Conservation (phyloP, 164 flowering plant species). For the Liquidambar formosana region DNA sequence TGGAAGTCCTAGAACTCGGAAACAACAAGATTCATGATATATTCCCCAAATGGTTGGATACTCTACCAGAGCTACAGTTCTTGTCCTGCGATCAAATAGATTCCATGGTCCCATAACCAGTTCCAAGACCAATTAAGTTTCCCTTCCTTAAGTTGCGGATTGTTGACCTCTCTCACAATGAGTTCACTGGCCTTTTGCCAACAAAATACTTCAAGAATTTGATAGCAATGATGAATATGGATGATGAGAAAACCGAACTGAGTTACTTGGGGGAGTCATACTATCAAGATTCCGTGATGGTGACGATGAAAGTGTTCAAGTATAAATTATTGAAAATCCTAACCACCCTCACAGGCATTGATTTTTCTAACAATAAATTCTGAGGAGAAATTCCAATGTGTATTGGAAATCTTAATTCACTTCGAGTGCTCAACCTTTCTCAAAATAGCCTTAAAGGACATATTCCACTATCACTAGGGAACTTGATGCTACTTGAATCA, state of each 20-base stretch:
- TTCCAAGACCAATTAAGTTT: too few species aligned
- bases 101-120: too few species aligned
- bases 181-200: constrained; percentile 10
- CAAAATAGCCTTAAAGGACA: constrained; percentile 11
- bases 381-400: constrained; percentile 14
- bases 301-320: not conserved
- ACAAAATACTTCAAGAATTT: too few species aligned
- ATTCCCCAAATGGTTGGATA: too few species aligned
- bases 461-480: constrained; percentile 13
- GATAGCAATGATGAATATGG: not conserved
- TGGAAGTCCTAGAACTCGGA: too few species aligned
- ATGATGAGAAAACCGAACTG: not conserved
- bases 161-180: constrained; percentile 11
- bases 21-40: too few species aligned
- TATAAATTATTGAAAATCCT: not conserved
- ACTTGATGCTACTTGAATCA: constrained; percentile 12
- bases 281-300: not conserved
- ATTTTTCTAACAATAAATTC: constrained; percentile 19
- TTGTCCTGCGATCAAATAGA: too few species aligned
- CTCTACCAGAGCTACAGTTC: too few species aligned
- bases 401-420: constrained; percentile 8
- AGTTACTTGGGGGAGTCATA: not conserved
- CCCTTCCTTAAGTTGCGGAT: too few species aligned
- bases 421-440: constrained; percentile 10
- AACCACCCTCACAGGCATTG: not conserved